Evolutionary conservation across 2,329 filamentous ascomycete species (phyloP).

Genomic region (Penicillium olsonii): DNA sequence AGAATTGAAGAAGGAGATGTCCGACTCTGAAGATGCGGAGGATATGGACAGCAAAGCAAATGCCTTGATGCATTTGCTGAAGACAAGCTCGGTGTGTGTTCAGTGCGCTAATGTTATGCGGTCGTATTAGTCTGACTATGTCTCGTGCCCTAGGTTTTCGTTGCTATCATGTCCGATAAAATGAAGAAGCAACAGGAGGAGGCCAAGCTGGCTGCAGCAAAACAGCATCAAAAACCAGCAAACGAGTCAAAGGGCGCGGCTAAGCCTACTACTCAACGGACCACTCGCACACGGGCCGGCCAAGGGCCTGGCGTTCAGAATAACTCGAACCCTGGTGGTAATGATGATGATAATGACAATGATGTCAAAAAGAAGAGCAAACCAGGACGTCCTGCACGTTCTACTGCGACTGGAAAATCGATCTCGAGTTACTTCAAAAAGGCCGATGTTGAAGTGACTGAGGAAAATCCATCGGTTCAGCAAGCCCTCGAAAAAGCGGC

Average conservation of each 20-base stretch:
- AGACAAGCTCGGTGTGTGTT: constrained; percentile 45
- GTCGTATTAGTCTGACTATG: not conserved
- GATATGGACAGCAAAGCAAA: constrained; percentile 47
- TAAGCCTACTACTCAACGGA: constrained; percentile 31
- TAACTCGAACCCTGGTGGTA: constrained; percentile 20
- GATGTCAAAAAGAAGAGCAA: constrained; percentile 19
- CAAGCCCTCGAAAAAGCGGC: constrained; percentile 61
- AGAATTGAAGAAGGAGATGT: constrained; percentile 23
- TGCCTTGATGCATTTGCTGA: constrained; percentile 47
- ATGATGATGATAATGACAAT: not conserved
- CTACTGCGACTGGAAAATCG: constrained; percentile 36
- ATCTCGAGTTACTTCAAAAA: constrained; percentile 65
- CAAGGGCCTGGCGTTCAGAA: constrained; percentile 20
- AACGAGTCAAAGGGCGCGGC: constrained; percentile 30
- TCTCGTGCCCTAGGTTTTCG: constrained; percentile 42
- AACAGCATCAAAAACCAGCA: constrained; percentile 26
- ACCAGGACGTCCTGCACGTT: constrained; percentile 31
- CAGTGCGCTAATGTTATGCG: not conserved
- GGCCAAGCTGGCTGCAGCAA: constrained; percentile 39
- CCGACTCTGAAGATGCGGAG: constrained; percentile 34
- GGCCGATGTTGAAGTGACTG: constrained; percentile 56
- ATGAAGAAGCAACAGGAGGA: constrained; percentile 52
- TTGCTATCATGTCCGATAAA: constrained; percentile 52
- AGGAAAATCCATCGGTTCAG: constrained; percentile 55
- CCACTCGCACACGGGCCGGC: constrained; percentile 31